Base-by-base conservation (phyloP, 2,329 filamentous ascomycete genomes). In the Stemphylium lycopersici region DNA sequence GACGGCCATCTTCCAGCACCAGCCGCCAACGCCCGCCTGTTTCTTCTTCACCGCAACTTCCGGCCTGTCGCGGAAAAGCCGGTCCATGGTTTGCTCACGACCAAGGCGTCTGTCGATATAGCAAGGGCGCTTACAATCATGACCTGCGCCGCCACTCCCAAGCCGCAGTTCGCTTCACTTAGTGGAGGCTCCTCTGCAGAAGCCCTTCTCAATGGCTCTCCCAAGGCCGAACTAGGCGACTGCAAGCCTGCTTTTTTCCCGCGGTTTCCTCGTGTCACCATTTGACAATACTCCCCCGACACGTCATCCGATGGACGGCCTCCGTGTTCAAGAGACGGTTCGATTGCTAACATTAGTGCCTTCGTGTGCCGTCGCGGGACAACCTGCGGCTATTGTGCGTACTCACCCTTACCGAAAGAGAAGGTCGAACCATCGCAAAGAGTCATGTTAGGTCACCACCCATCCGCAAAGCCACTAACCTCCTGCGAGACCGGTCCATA, bases 1-100 rank as follows among this genome's bases (percentile, higher is more conserved):
- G 26, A 50, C 40, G 29, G 37, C 34, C 24, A 13, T 38, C 31
- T 10, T 37, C 40, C 29, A 39, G 40, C 47, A 40, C 36, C 52
- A 34, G 16, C 37, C 33, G 46, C 47, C n/a, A 51, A 36, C 47
- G 26, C 46, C 38, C 37, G 22, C 3, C 41, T 20, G 3, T 22
- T 15, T 24, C 4, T 39, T 29, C 33, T 37, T 42, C 48, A 55
- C 48, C 48, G 52, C 52, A 52, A 38, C 37, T 52, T 55, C 20
- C 8, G 13, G 7, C 26, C 39, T 41, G 40, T 15, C 8, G 24
- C n/a, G 31, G 2, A 13, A 29, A 20, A 40, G 5, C 16, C 46
- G 33, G 6, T 29, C 18, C 10, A 39, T 18, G 34, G 40, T 13
- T 5, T 45, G 29, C 12, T 32, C 26, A 37, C 39, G 26, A 36